Evolutionary conservation across 192 early-diverging fungal genomes (phyloP).

Genomic region (Thoreauomyces humboldtii): DNA sequence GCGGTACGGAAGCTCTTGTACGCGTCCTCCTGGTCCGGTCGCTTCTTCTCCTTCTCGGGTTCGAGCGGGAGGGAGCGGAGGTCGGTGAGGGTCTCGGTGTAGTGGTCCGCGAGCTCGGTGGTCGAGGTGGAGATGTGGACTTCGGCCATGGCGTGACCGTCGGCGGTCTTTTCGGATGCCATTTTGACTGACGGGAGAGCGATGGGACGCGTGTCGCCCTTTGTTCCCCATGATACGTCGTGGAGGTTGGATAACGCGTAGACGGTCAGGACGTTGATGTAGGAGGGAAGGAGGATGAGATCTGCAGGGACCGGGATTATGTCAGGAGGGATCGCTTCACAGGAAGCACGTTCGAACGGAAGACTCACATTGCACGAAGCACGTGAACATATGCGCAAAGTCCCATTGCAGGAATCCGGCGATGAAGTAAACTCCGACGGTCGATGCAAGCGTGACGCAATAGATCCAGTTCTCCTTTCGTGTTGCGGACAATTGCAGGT

Average conservation of each 20-base stretch:
- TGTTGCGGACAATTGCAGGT: constrained; percentile 6
- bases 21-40: constrained; percentile 66
- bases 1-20: constrained; percentile 61
- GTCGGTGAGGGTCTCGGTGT: constrained; percentile 61
- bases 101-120: constrained; percentile 66
- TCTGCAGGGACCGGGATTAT: constrained; percentile 21
- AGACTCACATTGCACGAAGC: constrained; percentile 43
- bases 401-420: constrained; percentile 39
- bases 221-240: constrained; percentile 96
- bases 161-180: constrained; percentile 41
- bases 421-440: constrained; percentile 44
- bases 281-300: constrained; percentile 67
- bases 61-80: constrained; percentile 36
- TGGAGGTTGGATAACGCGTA: constrained; percentile 85
- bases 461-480: constrained; percentile 2
- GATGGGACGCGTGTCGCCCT: constrained; percentile 68
- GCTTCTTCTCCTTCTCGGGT: constrained; percentile 44
- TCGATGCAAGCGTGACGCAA: constrained; percentile 31
- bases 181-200: constrained; percentile 16
- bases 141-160: constrained; percentile 57
- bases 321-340: constrained; percentile 16
- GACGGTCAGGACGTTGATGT: constrained; percentile 85
- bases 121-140: constrained; percentile 63
- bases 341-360: background rate
- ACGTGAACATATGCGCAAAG: constrained; percentile 49